Evolutionary conservation across 2,329 filamentous ascomycete genomes (phyloP).

Genomic region (Epichloe coenophiala): DNA sequence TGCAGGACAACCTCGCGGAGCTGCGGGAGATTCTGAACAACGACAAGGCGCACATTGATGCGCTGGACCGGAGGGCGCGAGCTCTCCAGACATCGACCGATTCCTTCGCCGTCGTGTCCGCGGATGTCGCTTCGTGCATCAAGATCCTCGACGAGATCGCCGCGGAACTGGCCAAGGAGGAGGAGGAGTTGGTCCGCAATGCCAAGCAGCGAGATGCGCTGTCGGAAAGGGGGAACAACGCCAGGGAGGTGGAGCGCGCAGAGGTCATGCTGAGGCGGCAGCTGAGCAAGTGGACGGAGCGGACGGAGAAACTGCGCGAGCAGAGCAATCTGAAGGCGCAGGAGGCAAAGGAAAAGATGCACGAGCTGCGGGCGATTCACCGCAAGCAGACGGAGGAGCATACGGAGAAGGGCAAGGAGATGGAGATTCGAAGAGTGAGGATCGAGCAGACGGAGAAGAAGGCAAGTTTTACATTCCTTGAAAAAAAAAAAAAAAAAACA

Average conservation of each 20-base stretch:
- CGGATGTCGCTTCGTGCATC: constrained; percentile 77
- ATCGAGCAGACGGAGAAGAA: constrained; percentile 99
- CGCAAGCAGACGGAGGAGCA: constrained; percentile 72
- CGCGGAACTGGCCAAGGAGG: constrained; percentile 74
- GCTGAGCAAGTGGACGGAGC: constrained; percentile 70
- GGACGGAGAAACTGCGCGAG: constrained; percentile 71
- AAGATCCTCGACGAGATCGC: constrained; percentile 82
- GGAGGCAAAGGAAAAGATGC: constrained; percentile 77
- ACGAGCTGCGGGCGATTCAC: constrained; percentile 71
- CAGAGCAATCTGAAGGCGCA: constrained; percentile 71
- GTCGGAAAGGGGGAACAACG: constrained; percentile 75
- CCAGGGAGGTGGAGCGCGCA: constrained; percentile 79
- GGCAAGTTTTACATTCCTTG: constrained; percentile 33
- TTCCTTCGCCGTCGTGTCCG: constrained; percentile 70
- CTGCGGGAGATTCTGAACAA: constrained; percentile 62
- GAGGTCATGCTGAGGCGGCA: constrained; percentile 76
- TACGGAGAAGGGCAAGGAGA: constrained; percentile 75
- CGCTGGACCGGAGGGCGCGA: constrained; percentile 73
- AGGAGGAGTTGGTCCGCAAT: constrained; percentile 74
- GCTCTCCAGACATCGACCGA: constrained; percentile 86
- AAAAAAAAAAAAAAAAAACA: too few relatives aligned
- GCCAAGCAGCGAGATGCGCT: constrained; percentile 75
- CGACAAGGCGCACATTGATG: constrained; percentile 77
- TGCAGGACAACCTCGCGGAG: constrained; percentile 72
- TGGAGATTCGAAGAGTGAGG: constrained; percentile 79